Evolutionary conservation across 1,284 basidiomycete species (phyloP), one percentile per base, ranked within the genome.

Genomic region (Coniferiporia sulphurascens): DNA sequence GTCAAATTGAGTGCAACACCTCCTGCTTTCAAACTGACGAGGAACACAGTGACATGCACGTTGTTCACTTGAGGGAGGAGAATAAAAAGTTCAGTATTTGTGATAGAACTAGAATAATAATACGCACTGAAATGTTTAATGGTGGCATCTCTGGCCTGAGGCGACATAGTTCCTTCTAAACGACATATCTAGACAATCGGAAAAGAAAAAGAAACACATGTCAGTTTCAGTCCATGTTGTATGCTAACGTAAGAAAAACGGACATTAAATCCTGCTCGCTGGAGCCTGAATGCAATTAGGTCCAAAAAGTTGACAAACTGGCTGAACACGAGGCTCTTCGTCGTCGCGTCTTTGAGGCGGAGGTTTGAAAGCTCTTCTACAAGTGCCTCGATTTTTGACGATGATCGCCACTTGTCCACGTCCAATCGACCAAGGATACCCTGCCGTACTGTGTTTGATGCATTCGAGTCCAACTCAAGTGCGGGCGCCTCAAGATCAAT

Each of bases 311-410:
- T 93, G 57, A 94, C 91, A 70, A 95, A 95, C 72, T 96, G 94
- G 63, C 88, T 92, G 71, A 97, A 99, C 32, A 99, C 96, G 54
- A 99, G 83, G 70, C 91, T 95, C 78, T 99, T 99, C 61, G 94
- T 95, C 9, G 95, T 97, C 48, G 88, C 83, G 71, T 98, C 93
- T 69, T 95, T 84, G 62, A 80, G 74, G 22, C 94, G 80, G 48
- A 97, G 79, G 70, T 91, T 91, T 69, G 83, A 87, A 54, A 99
- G 76, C 74, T 99, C 96, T 72, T 99, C 97, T 1, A 99, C 80
- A 0, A 99, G 80, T 1, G 97, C 96, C 71, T 99, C 97, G 55
- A 99, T 94, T 79, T 99, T 99, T 9, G 95, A 91, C 38, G 93
- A 95, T 3, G 94, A 97, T 48, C 93, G 84, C 94, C 95, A 98